These are phyloP conservation scores for Yamagishiella unicocca DNA, from an alignment of 139 green algal species.

Conservation along the genomic window DNA sequence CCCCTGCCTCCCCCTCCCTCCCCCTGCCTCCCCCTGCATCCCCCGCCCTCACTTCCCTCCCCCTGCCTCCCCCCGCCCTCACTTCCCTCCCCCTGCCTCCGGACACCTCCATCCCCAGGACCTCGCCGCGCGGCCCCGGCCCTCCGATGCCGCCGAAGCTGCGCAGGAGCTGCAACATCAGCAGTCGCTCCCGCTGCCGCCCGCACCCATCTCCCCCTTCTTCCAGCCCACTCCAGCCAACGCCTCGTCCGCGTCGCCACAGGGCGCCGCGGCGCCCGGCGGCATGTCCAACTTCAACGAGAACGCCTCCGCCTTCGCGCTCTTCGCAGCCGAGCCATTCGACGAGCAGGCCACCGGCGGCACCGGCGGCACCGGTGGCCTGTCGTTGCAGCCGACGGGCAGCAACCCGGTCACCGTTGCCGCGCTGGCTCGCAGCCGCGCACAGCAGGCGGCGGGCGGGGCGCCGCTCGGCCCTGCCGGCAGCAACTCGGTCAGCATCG, in stretches of 20 bases:
- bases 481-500: neutral
- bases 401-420: constrained; percentile 4
- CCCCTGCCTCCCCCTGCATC: neutral
- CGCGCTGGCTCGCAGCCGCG: neutral
- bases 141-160: no score
- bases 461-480: neutral
- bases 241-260: neutral
- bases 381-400: neutral
- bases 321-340: constrained; percentile 32
- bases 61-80: neutral
- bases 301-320: constrained; percentile 16
- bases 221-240: neutral
- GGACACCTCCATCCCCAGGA: no score
- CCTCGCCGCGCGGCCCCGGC: neutral
- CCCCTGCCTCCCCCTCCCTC: neutral
- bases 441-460: neutral
- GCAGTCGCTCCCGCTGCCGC: constrained; percentile 27
- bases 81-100: neutral
- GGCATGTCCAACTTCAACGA: constrained; percentile 21
- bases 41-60: neutral
- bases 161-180: no score
- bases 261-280: neutral
- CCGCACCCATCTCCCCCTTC: constrained; percentile 28
- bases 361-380: neutral
- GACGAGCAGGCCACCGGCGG: neutral